A percentile compares a stretch with the other conserved stretches of the same genome.
Conservation (phyloP, 2,329 filamentous ascomycete genomes). For the Venturia effusa region DNA sequence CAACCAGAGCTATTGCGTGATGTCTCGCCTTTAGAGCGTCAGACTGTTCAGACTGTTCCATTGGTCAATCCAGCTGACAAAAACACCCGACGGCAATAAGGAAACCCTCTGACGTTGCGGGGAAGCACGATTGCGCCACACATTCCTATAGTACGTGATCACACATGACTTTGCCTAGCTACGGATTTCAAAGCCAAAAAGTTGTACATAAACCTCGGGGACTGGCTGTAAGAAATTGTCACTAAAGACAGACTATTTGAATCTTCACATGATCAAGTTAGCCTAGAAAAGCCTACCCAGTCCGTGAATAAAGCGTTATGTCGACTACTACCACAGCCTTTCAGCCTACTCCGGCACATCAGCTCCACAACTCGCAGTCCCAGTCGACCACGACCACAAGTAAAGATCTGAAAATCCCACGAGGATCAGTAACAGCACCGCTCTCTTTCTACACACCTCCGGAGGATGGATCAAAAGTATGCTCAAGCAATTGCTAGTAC, state of each 20-base stretch:
- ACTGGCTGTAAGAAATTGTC: not conserved
- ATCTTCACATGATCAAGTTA: not conserved
- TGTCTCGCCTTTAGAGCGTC: not conserved
- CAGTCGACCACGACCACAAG: not conserved
- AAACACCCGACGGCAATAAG: not conserved
- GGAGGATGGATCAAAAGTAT: slow-evolving; percentile 38
- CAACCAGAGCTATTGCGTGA: not conserved
- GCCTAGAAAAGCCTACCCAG: not conserved
- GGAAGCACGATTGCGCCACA: not conserved
- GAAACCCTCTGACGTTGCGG: not conserved
- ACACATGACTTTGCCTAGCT: not conserved
- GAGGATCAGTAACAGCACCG: slow-evolving; percentile 51
- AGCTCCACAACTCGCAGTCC: slow-evolving; percentile 18
- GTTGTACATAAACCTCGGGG: not conserved
- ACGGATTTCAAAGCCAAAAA: not conserved
- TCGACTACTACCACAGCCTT: slow-evolving; percentile 1
- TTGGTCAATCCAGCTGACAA: not conserved
- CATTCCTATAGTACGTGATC: not conserved
- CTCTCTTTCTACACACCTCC: slow-evolving; percentile 58
- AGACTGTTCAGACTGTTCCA: not conserved
- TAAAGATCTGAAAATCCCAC: slow-evolving; percentile 31
- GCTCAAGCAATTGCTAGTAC: not conserved
- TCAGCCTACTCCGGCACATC: slow-evolving; percentile 25
- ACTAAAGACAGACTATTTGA: not conserved
- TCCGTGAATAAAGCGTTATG: not conserved